A percentile compares a stretch with the other conserved stretches of the same genome.
phyloP scores from a whole-genome alignment of 2,329 filamentous ascomycete species.

The Cytospora piceicola region DNA sequence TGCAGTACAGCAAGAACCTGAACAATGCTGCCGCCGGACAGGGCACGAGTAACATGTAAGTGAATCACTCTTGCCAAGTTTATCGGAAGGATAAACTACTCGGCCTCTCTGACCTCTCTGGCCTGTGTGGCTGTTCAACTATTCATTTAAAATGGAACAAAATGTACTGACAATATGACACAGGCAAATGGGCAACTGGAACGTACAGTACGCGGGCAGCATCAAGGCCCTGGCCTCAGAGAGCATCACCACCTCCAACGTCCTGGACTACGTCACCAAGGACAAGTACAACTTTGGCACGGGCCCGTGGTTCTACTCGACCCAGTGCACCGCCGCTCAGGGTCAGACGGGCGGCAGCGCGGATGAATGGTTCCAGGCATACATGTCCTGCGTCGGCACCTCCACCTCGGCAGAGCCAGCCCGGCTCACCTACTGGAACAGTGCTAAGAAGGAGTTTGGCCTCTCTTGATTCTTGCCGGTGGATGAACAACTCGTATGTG shows the following conservation, averaged over 20 bases:
- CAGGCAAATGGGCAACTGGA: constrained; percentile 44
- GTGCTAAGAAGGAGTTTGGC: constrained; percentile 53
- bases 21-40: constrained; percentile 57
- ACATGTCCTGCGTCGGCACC: constrained; percentile 54
- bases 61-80: not conserved
- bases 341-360: constrained; percentile 41
- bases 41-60: constrained; percentile 53
- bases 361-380: constrained; percentile 49
- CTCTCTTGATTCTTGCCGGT: constrained; percentile 32
- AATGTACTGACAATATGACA: constrained; percentile 4
- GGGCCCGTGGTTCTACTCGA: constrained; percentile 55
- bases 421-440: constrained; percentile 47
- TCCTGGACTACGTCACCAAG: constrained; percentile 50
- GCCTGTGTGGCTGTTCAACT: too few species aligned
- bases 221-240: constrained; percentile 44
- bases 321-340: constrained; percentile 46
- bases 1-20: constrained; percentile 73
- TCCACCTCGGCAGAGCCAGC: constrained; percentile 32
- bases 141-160: not conserved
- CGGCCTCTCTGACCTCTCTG: too few species aligned
- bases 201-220: constrained; percentile 51
- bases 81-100: too few species aligned
- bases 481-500: not conserved
- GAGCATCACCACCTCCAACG: constrained; percentile 39
- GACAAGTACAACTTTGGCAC: constrained; percentile 60